phyloP scores from a whole-genome alignment of 495 filamentous ascomycete genomes.

The Geopyxis carbonaria region DNA sequence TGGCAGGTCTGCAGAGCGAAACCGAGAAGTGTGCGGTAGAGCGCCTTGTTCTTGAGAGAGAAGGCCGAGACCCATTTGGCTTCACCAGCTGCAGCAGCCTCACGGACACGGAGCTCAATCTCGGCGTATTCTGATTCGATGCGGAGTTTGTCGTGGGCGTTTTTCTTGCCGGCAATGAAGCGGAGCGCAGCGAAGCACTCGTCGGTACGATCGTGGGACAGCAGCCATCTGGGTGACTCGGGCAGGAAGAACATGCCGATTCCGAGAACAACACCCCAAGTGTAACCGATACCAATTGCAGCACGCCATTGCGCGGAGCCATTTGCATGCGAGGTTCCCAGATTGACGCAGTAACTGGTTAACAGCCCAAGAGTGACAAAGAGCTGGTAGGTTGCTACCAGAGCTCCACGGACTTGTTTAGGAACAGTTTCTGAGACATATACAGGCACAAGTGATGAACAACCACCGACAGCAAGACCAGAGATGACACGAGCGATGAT shows the following conservation, averaged over 20 bases:
- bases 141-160: conserved; percentile 36
- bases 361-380: conserved; percentile 67
- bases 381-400: conserved; percentile 49
- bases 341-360: conserved; percentile 56
- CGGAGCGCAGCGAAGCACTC: conserved; percentile 44
- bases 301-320: conserved; percentile 16
- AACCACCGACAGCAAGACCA: conserved; percentile 47
- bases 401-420: conserved; percentile 43
- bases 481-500: conserved; percentile 40
- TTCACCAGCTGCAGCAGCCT: conserved; percentile 34
- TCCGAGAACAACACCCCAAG: conserved; percentile 58
- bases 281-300: conserved; percentile 12
- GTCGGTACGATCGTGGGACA: conserved; percentile 37
- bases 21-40: conserved; percentile 51
- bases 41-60: conserved; percentile 31
- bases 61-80: conserved; percentile 41
- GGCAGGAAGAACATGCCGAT: conserved; percentile 46
- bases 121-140: conserved; percentile 47
- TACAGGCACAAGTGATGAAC: conserved; percentile 29
- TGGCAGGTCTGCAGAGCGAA: conserved; percentile 50
- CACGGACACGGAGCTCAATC: conserved; percentile 43
- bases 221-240: conserved; percentile 46
- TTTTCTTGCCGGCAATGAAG: conserved; percentile 45
- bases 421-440: conserved; percentile 33
- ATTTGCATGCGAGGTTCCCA: conserved; percentile 13